These are phyloP conservation scores for Hymenoscyphus fructigenus DNA, from an alignment of 2,329 filamentous ascomycete species.

Conservation along the genomic window DNA sequence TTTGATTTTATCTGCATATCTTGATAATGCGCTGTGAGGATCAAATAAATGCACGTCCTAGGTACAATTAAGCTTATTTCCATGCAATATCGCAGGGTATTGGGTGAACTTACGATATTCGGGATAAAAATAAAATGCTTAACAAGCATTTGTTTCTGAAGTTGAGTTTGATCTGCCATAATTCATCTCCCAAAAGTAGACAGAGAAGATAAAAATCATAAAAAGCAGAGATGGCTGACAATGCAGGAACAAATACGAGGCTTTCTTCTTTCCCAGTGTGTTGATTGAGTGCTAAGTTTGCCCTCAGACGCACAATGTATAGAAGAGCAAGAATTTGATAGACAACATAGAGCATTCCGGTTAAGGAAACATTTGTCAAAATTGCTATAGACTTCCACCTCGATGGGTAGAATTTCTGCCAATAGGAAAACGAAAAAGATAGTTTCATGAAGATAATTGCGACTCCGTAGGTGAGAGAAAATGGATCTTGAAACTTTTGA, in stretches of 20 bases:
- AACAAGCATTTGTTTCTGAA: slow-evolving; percentile 3
- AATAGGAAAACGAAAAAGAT: neutral
- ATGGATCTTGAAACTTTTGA: neutral
- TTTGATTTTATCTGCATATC: neutral
- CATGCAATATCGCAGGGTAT: neutral
- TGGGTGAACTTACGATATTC: neutral
- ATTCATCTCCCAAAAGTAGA: neutral
- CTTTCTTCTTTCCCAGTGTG: neutral
- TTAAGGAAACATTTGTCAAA: neutral
- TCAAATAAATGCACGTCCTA: neutral
- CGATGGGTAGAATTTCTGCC: neutral
- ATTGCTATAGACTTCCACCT: neutral
- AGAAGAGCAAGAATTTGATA: neutral
- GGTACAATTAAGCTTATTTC: neutral
- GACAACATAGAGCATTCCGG: neutral
- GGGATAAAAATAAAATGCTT: neutral
- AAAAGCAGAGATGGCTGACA: neutral
- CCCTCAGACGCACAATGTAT: neutral
- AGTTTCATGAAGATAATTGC: neutral
- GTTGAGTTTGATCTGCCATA: neutral
- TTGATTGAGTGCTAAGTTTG: neutral
- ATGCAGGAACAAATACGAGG: neutral
- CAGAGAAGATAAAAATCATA: neutral
- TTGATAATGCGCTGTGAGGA: neutral
- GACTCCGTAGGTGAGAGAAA: neutral